Conservation (phyloP, 2,329 filamentous ascomycete species). For the Nigrospora sphaerica region DNA sequence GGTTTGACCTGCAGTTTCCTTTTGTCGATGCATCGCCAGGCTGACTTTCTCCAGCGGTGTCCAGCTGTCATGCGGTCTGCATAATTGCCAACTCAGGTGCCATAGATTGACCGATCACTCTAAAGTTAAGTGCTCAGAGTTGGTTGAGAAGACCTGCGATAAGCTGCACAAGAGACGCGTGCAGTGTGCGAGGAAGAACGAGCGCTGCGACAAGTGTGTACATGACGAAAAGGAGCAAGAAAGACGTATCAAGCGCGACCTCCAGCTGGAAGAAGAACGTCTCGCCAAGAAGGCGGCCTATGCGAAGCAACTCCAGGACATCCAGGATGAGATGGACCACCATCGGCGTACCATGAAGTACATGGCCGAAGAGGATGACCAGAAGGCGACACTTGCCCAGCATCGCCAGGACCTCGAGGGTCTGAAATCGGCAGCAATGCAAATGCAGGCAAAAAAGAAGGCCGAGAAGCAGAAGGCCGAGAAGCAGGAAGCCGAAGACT, state of each 20-base stretch:
- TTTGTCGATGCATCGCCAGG: no score
- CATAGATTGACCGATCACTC: conserved; percentile 54
- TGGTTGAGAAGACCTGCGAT: conserved; percentile 30
- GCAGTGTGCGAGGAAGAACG: conserved; percentile 33
- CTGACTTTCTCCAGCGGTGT: neutral
- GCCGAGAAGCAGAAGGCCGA: conserved; percentile 3
- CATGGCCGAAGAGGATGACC: conserved; percentile 33
- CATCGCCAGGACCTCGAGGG: conserved; percentile 37
- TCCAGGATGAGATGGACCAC: conserved; percentile 48
- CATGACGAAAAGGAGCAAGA: conserved; percentile 38
- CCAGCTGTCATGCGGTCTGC: conserved; percentile 47
- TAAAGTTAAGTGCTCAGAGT: conserved; percentile 35
- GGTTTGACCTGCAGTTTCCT: conserved; percentile 11
- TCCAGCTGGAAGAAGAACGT: conserved; percentile 42
- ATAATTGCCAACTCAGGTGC: conserved; percentile 53
- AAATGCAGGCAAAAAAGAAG: conserved; percentile 8
- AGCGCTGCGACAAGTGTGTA: conserved; percentile 43
- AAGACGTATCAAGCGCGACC: conserved; percentile 34
- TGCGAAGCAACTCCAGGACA: conserved; percentile 31
- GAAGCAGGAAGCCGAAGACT: neutral
- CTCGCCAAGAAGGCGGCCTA: conserved; percentile 37
- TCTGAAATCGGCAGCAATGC: conserved; percentile 24
- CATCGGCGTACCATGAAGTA: conserved; percentile 35
- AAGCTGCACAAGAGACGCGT: conserved; percentile 41
- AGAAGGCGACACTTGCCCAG: conserved; percentile 35